A percentile compares a stretch with the other conserved stretches of the same genome.
phyloP scores from a whole-genome alignment of 176 grass and related monocot species.

The Poa annua region DNA sequence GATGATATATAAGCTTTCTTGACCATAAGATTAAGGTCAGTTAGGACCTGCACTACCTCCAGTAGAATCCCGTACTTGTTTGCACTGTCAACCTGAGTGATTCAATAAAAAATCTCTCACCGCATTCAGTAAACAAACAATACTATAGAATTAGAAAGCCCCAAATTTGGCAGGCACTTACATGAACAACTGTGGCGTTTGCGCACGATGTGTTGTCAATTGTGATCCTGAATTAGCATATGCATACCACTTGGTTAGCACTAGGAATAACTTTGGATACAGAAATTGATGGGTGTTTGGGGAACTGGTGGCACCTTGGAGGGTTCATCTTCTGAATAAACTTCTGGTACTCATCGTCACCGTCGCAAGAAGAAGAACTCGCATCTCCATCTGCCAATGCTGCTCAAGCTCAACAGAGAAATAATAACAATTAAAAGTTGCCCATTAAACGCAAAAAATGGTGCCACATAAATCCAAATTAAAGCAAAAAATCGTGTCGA shows the following conservation, averaged over 20 bases:
- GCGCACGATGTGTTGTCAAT: constrained; percentile 70
- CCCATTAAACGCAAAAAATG: neutral
- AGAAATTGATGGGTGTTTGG: neutral
- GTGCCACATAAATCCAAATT: neutral
- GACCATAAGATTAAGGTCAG: constrained; percentile 80
- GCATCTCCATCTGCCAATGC: constrained; percentile 58
- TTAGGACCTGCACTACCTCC: constrained; percentile 89
- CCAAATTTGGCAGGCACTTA: constrained; percentile 39
- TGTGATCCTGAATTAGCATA: constrained; percentile 62
- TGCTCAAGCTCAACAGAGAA: neutral
- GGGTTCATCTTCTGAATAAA: constrained; percentile 97
- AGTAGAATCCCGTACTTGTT: constrained; percentile 91
- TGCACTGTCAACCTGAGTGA: constrained; percentile 78
- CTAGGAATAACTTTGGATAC: neutral
- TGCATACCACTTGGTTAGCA: constrained; percentile 8
- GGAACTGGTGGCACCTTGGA: constrained; percentile 60
- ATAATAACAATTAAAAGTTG: neutral
- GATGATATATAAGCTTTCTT: constrained; percentile 95
- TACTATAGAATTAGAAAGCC: neutral
- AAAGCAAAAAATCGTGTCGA: too few species aligned
- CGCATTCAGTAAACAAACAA: constrained; percentile 31
- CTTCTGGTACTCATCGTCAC: constrained; percentile 88
- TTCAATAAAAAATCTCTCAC: neutral
- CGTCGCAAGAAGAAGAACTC: constrained; percentile 67
- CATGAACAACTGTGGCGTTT: constrained; percentile 80